A percentile compares a stretch with the other conserved stretches of the same genome.
Conservation (phyloP, 2,329 filamentous ascomycete species). For the Coniochaeta pulveracea region DNA sequence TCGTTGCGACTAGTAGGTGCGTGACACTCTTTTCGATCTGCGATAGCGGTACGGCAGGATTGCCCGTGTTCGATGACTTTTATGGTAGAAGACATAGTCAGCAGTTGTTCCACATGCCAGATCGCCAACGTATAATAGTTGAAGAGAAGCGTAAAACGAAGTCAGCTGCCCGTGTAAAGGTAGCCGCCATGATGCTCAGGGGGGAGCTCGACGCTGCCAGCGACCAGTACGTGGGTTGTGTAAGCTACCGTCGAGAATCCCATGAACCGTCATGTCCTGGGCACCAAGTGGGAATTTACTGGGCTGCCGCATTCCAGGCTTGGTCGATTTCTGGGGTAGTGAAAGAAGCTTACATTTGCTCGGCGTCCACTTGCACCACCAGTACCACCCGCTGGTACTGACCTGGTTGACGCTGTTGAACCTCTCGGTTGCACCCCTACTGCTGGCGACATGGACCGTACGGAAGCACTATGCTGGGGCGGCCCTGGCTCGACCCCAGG, state of each 20-base stretch:
- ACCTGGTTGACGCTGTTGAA: slow-evolving; percentile 55
- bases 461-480: slow-evolving; percentile 41
- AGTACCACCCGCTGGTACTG: slow-evolving; percentile 23
- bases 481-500: slow-evolving; percentile 50
- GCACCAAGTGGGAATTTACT: too few species aligned
- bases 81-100: slow-evolving; percentile 18
- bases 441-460: slow-evolving; percentile 49
- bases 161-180: too few species aligned
- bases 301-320: too few species aligned
- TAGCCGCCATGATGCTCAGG: too few species aligned
- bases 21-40: slow-evolving; percentile 99
- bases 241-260: too few species aligned
- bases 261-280: too few species aligned
- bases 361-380: slow-evolving; percentile 30
- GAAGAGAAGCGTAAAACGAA: too few species aligned
- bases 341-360: slow-evolving; percentile 41
- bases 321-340: too few species aligned
- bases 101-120: too few species aligned
- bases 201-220: too few species aligned
- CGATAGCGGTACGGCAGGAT: slow-evolving; percentile 65
- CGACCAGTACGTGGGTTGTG: too few species aligned
- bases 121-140: too few species aligned
- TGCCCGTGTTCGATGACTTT: slow-evolving; percentile 35
- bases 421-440: slow-evolving; percentile 26
- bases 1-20: slow-evolving; percentile 92